Evolutionary conservation across 1,284 basidiomycete genomes (phyloP).

Genomic region (Tremellales sp.): DNA sequence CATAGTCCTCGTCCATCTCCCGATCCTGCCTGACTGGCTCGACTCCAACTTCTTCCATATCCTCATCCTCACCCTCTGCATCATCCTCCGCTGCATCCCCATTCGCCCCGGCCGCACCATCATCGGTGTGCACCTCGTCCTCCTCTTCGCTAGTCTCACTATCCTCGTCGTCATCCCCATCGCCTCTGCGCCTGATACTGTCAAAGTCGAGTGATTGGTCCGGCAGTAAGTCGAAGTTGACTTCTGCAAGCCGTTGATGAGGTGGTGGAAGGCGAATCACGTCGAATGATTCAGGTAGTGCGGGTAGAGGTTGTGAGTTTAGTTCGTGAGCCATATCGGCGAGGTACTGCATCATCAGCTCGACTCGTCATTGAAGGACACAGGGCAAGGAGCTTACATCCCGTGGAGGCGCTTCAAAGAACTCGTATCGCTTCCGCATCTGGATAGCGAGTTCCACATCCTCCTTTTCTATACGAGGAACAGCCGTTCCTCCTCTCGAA

Average conservation of each 20-base stretch:
- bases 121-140: conserved; percentile 23
- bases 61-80: conserved; percentile 32
- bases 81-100: conserved; percentile 16
- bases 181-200: not conserved
- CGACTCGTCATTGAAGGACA: not conserved
- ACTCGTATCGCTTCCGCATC: conserved; percentile 88
- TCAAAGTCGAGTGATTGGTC: conserved; percentile 63
- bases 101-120: conserved; percentile 16
- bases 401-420: conserved; percentile 87
- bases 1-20: conserved; percentile 45
- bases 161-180: conserved; percentile 10
- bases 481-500: conserved; percentile 52
- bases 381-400: conserved; percentile 62
- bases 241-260: conserved; percentile 73
- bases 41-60: conserved; percentile 40
- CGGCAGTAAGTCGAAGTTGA: conserved; percentile 91
- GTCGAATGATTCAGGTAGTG: conserved; percentile 89
- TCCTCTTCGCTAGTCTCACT: conserved; percentile 27
- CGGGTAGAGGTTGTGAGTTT: conserved; percentile 81
- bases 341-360: conserved; percentile 61
- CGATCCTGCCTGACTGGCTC: conserved; percentile 16
- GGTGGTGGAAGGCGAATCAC: conserved; percentile 77
- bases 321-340: conserved; percentile 84
- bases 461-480: conserved; percentile 78
- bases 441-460: conserved; percentile 89